Base-by-base conservation (phyloP, 805 yeast species). In the Candida succiphila region DNA sequence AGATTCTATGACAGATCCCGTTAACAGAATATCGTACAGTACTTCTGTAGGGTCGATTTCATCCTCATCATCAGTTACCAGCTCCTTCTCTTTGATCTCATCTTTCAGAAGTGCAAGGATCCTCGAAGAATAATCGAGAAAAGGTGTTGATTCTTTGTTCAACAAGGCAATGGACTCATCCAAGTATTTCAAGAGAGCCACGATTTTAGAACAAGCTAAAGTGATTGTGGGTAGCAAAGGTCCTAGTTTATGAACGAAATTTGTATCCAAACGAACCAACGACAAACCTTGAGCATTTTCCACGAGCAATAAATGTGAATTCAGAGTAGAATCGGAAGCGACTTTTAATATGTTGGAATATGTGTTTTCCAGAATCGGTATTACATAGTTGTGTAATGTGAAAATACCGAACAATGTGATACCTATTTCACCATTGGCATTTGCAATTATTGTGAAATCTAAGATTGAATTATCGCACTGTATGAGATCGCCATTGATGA, bases 1-100 rank as follows among this genome's bases (percentile, higher is more conserved):
- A 1, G 61, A 52, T 12, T 58, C 61, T 1, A 74, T 64, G 37
- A 77, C 60, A 33, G 70, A 57, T 2, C 81, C 80, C 0, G 82
- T 72, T 4, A 75, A 45, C 2, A 75, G 49, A 17, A 72, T 43
- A 32, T 69, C 71, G 35, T 65, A 64, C 7, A 75, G 47, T 37
- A 61, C 64, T 32, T 63, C 59, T 2, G 58, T 46, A 9, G 68
- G 46, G 42, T 58, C 51, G 38, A 37, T 19, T 41, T 38, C 14
- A 12, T 29, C 34, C 10, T 30, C 17, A 2, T 8, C 35, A 31
- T 25, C 36, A 8, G 31, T 16, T 31, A 36, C 17, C 55, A 25
- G 17, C 23, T 37, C 37, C 18, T 40, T 40, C 25, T 49, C 48
- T 24, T 46, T 42, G 2, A 51, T 46, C 33, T 63, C 70, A 18